These are phyloP conservation scores for Metschnikowia vanudenii DNA, from an alignment of 805 yeast species.

Conservation along the genomic window DNA sequence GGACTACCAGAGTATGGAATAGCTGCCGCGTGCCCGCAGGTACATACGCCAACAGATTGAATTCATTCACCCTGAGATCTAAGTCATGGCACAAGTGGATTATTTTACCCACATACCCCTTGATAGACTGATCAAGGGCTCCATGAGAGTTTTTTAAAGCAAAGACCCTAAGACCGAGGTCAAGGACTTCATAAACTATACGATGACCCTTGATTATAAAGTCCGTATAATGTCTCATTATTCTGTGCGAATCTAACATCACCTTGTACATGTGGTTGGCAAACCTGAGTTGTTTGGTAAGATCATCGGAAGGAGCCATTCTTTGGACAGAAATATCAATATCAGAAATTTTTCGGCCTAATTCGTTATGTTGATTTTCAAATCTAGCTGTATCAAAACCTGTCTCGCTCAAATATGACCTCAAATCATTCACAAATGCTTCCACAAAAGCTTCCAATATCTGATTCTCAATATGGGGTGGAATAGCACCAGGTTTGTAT, in stretches of 20 bases:
- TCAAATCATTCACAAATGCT: background rate
- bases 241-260: background rate
- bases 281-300: background rate
- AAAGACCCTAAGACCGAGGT: background rate
- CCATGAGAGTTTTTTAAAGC: background rate
- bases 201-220: background rate
- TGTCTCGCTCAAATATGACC: background rate
- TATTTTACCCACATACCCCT: background rate
- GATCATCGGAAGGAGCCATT: background rate
- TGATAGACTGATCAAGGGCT: background rate
- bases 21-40: background rate
- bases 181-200: background rate
- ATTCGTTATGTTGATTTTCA: background rate
- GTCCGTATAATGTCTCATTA: background rate
- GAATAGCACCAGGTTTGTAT: no score
- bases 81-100: background rate
- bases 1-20: background rate
- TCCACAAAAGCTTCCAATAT: background rate
- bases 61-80: background rate
- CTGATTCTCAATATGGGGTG: no score
- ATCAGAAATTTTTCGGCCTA: background rate
- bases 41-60: background rate
- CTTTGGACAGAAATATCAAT: background rate
- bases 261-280: background rate
- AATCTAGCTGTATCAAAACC: background rate